Percentiles rank a stretch among this genome's conserved stretches.
These are phyloP conservation scores for Globisporangium splendens DNA, from an alignment of 352 stramenopile species.

Conservation along the genomic window DNA sequence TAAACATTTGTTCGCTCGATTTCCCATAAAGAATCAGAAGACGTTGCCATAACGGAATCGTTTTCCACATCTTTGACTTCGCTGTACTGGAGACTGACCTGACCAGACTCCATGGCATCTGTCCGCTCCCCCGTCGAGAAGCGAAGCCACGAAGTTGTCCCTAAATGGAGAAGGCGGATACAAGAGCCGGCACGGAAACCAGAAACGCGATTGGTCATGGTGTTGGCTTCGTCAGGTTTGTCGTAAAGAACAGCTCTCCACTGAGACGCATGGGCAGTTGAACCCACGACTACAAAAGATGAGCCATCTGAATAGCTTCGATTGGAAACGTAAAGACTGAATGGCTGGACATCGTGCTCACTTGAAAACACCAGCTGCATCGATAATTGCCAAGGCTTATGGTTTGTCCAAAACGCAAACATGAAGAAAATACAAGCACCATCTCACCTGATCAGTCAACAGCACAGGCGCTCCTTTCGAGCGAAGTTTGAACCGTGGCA, in stretches of 20 bases:
- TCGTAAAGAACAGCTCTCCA: slow-evolving; percentile 63
- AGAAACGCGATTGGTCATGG: slow-evolving; percentile 5
- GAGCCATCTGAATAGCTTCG: slow-evolving; percentile 29
- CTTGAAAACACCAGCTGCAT: slow-evolving; percentile 49
- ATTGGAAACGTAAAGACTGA: slow-evolving; percentile 66
- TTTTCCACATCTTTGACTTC: slow-evolving; percentile 40
- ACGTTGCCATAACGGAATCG: slow-evolving; percentile 24
- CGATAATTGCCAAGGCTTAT: neutral
- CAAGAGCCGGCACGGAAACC: slow-evolving; percentile 51
- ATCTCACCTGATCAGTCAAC: slow-evolving; percentile 56
- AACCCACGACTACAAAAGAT: slow-evolving; percentile 43
- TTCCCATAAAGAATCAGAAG: slow-evolving; percentile 61
- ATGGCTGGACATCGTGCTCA: slow-evolving; percentile 39
- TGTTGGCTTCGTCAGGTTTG: slow-evolving; percentile 16
- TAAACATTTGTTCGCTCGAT: slow-evolving; percentile 43
- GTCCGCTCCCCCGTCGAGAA: slow-evolving; percentile 15
- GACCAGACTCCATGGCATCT: slow-evolving; percentile 1
- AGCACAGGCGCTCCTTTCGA: slow-evolving; percentile 61
- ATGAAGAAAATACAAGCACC: neutral
- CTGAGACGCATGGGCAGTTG: slow-evolving; percentile 49
- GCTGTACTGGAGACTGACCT: slow-evolving; percentile 43
- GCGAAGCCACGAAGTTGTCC: slow-evolving; percentile 62
- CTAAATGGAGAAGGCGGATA: slow-evolving; percentile 60
- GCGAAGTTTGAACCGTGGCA: slow-evolving; percentile 64
- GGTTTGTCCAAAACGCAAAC: neutral